Base-by-base conservation (phyloP, 352 stramenopile genomes). In the Pythium graminicola region DNA sequence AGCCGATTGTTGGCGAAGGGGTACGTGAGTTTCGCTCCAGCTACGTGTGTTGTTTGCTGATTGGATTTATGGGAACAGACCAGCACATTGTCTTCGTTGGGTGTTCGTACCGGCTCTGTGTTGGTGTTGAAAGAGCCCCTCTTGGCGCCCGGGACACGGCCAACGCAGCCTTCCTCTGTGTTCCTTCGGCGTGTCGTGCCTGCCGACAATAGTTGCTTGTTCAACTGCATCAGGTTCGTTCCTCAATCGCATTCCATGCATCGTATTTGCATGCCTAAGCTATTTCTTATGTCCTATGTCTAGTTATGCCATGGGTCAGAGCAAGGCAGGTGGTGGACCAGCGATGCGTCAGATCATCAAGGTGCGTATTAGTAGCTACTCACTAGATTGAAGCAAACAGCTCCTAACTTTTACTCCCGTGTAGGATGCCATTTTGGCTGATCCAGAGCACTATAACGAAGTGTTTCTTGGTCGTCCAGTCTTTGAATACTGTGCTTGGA, bases 181-280 rank as follows among this genome's bases (percentile, higher is more conserved):
- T 90, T 93, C 47, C 52, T 88, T 28, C 69, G 81, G 4, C 80
- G 78, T 26, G 72, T 89, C 1, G 78, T 94, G 33, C 74, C 83
- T 6, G 81, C 81, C 11, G 83, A 94, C 60, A 94, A 94, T 57
- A 91, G 79, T 54, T 94, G 83, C 52, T 66, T 94, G 6, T 94
- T 94, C 55, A 88, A 92, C 63, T 70, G 75, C n/a, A 85, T 94
- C 28, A 76, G 72, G 69, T 90, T 46, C n/a, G 55, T 38, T 3
- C 22, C 28, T 51, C 26, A 6, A 6, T 3, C 1, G n/a, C 43
- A 33, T 32, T n/a, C n/a, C n/a, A n/a, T n/a, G n/a, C n/a, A n/a
- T n/a, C n/a, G n/a, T n/a, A n/a, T n/a, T n/a, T n/a, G n/a, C n/a
- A n/a, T n/a, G n/a, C n/a, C n/a, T n/a, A n/a, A 24, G 10, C 27